These are phyloP conservation scores for Wickerhamiella sorbophila DNA, from an alignment of 805 yeast genomes.

Conservation along the genomic window DNA sequence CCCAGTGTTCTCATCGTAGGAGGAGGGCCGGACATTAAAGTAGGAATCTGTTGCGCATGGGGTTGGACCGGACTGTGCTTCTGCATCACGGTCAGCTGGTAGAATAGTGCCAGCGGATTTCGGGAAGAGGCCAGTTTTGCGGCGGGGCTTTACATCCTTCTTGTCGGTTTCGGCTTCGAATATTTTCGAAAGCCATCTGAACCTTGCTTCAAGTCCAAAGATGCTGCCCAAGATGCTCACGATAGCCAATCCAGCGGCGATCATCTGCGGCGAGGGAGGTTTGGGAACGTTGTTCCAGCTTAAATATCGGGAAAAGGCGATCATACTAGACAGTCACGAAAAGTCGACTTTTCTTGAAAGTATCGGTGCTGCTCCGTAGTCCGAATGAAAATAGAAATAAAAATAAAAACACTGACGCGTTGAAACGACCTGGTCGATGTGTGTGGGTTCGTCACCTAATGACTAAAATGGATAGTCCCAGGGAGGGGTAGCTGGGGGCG, in stretches of 20 bases:
- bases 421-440: too few species aligned
- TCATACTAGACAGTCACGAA: not conserved
- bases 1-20: not conserved
- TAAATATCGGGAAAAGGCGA: not conserved
- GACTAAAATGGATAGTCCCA: too few species aligned
- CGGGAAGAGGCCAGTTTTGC: not conserved
- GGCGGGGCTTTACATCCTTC: not conserved
- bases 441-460: too few species aligned
- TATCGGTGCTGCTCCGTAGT: too few species aligned
- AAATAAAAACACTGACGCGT: too few species aligned
- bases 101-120: not conserved
- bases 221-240: not conserved
- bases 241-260: not conserved
- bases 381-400: too few species aligned
- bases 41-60: conserved; percentile 1
- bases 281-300: not conserved
- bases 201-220: not conserved
- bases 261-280: not conserved
- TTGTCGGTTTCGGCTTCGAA: not conserved
- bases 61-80: not conserved
- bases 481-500: too few species aligned
- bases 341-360: too few species aligned
- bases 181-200: not conserved
- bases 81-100: not conserved
- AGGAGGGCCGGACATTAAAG: not conserved